phyloP scores from a whole-genome alignment of 257 asterid genomes.

The Datura wrightii region DNA sequence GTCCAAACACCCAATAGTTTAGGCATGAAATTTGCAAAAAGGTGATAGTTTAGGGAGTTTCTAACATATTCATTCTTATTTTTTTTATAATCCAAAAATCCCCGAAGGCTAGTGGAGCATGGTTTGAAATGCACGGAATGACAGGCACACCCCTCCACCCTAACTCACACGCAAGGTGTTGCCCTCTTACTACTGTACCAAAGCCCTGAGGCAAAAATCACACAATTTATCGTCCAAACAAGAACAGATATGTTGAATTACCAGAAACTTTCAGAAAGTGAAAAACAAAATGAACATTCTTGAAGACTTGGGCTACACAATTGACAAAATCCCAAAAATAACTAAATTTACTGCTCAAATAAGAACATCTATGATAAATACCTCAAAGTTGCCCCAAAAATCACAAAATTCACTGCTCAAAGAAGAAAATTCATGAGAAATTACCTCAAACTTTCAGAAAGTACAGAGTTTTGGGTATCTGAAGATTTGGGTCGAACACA shows the following conservation, averaged over 20 bases:
- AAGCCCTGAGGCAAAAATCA: neutral
- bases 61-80: neutral
- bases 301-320: too few species aligned
- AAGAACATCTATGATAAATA: neutral
- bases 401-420: neutral
- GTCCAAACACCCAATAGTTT: too few species aligned
- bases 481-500: slow-evolving; percentile 31
- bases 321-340: slow-evolving; percentile 20
- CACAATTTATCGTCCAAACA: slow-evolving; percentile 3
- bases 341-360: neutral
- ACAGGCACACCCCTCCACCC: neutral
- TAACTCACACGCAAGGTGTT: neutral
- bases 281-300: too few species aligned
- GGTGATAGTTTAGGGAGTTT: too few species aligned
- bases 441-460: slow-evolving; percentile 15
- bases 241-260: neutral
- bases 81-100: neutral
- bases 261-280: neutral
- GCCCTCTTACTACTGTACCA: neutral
- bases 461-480: neutral
- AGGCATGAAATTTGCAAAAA: too few species aligned
- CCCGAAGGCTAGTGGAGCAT: neutral
- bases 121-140: neutral
- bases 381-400: neutral
- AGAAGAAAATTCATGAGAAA: neutral